Conservation (phyloP, 768 basidiomycete species). For the Ramaria sp. region DNA sequence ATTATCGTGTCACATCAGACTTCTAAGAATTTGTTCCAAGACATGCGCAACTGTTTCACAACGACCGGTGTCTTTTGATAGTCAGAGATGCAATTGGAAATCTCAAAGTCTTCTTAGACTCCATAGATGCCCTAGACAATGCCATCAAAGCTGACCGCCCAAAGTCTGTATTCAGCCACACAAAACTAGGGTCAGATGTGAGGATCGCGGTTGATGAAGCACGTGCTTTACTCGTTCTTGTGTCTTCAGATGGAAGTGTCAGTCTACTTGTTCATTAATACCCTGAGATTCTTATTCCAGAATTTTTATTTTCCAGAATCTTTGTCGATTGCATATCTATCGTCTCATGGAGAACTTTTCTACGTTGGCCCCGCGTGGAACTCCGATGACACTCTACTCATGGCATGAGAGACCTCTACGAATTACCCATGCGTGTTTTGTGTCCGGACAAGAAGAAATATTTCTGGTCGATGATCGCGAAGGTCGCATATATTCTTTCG, state of each 20-base stretch:
- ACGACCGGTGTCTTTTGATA: constrained; percentile 32
- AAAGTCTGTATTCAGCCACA: constrained; percentile 27
- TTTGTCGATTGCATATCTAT: constrained; percentile 33
- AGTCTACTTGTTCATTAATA: not conserved
- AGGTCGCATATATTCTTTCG: constrained; percentile 42
- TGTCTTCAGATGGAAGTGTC: constrained; percentile 1
- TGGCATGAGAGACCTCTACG: constrained; percentile 30
- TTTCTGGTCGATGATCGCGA: constrained; percentile 34
- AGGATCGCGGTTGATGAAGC: constrained; percentile 43
- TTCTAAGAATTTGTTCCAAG: constrained; percentile 12
- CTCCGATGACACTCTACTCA: constrained; percentile 25
- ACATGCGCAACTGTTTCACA: constrained; percentile 29
- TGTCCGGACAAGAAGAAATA: constrained; percentile 42
- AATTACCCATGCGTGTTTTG: constrained; percentile 32
- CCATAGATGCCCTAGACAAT: constrained; percentile 19
- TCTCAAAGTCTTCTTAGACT: constrained; percentile 31
- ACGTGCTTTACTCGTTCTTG: constrained; percentile 35
- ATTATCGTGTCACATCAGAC: too few species aligned
- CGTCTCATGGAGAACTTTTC: constrained; percentile 35
- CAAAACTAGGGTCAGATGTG: constrained; percentile 36
- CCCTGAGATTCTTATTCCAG: not conserved
- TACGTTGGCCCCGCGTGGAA: constrained; percentile 32
- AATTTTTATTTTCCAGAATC: not conserved
- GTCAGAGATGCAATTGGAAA: constrained; percentile 25
- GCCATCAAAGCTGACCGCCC: constrained; percentile 18